Evolutionary conservation across 148 eudicot species (phyloP).

Genomic region (Cornus kousa): DNA sequence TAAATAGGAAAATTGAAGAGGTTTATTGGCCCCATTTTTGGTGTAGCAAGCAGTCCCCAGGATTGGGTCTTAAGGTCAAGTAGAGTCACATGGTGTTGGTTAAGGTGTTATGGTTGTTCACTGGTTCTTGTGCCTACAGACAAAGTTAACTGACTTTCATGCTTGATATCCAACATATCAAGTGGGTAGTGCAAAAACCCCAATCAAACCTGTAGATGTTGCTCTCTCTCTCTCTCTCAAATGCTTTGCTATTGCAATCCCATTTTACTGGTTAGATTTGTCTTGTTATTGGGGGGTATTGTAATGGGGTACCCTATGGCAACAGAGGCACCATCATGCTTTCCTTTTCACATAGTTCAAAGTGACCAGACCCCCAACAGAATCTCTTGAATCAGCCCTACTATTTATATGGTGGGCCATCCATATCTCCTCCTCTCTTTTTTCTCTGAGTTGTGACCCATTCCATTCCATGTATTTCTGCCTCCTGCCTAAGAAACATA

Average conservation of each 20-base stretch:
- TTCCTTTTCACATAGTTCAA: conserved; percentile 15
- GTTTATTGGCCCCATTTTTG: neutral
- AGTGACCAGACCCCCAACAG: conserved; percentile 21
- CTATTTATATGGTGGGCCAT: conserved; percentile 25
- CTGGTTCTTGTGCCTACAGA: conserved; percentile 5
- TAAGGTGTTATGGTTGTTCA: neutral
- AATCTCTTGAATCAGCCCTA: conserved; percentile 24
- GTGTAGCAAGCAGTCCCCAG: neutral
- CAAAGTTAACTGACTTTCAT: conserved; percentile 10
- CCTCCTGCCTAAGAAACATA: neutral
- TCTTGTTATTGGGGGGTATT: neutral
- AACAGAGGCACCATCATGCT: conserved; percentile 4
- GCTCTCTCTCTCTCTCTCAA: neutral
- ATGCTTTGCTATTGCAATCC: neutral
- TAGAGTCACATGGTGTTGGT: neutral
- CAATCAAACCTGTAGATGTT: neutral
- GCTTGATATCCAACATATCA: conserved; percentile 10
- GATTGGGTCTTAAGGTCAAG: neutral
- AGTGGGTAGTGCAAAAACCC: neutral
- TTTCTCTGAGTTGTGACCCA: neutral
- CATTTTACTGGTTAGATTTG: conserved; percentile 1
- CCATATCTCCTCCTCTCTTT: neutral
- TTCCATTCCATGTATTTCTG: neutral
- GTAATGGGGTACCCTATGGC: neutral
- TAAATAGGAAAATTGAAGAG: neutral